Percentiles rank a stretch among this genome's conserved stretches.
Conservation (phyloP, 208 protist genomes). For the Leishmania turanica region DNA sequence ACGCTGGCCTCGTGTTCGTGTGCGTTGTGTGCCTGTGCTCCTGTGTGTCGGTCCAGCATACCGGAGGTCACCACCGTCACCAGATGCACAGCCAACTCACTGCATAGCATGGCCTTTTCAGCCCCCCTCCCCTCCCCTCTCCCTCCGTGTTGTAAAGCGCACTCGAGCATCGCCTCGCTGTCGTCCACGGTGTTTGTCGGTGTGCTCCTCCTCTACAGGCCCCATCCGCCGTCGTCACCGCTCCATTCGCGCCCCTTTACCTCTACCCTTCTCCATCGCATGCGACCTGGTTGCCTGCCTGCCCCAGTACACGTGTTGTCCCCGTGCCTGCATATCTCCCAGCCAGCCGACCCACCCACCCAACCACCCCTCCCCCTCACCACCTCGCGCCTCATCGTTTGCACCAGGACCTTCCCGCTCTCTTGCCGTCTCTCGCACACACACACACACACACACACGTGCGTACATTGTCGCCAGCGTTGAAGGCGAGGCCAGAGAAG, state of each 20-base stretch:
- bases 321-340: neutral
- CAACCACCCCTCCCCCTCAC: neutral
- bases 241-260: neutral
- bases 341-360: neutral
- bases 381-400: neutral
- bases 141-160: neutral
- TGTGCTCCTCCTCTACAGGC: neutral
- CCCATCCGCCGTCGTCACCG: neutral
- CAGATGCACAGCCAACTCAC: neutral
- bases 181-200: neutral
- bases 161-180: neutral
- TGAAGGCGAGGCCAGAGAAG: neutral
- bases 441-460: neutral
- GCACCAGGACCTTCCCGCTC: neutral
- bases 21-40: neutral
- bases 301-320: neutral
- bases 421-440: neutral
- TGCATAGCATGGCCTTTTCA: neutral
- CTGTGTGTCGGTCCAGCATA: neutral
- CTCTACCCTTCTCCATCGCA: neutral
- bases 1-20: neutral
- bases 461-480: neutral
- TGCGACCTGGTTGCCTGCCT: neutral
- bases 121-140: neutral
- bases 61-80: neutral